These are phyloP conservation scores for Termitomyces titanicus DNA, from an alignment of 768 basidiomycete species.

Conservation along the genomic window DNA sequence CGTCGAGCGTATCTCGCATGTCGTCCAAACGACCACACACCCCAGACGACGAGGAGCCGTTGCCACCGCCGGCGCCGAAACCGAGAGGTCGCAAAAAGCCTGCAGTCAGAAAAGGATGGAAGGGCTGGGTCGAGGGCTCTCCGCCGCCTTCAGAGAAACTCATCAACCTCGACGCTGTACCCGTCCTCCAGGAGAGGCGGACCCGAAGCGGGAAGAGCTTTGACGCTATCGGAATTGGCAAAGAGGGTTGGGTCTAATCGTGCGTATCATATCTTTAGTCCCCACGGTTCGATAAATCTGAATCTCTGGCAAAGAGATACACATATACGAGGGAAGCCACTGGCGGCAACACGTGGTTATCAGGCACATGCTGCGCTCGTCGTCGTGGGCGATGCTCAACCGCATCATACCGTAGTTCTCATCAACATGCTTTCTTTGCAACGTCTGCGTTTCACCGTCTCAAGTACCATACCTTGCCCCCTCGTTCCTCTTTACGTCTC, in stretches of 20 bases:
- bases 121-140: constrained; percentile 88
- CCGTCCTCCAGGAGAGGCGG: constrained; percentile 66
- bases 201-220: constrained; percentile 86
- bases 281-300: constrained; percentile 51
- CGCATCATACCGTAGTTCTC: constrained; percentile 5
- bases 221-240: constrained; percentile 75
- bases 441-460: neutral
- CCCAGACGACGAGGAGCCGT: constrained; percentile 57
- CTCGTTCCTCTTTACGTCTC: neutral
- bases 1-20: constrained; percentile 68
- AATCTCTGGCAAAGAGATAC: constrained; percentile 25
- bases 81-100: constrained; percentile 55
- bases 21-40: constrained; percentile 81
- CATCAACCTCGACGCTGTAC: constrained; percentile 75
- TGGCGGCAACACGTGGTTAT: constrained; percentile 11
- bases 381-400: constrained; percentile 7
- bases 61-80: constrained; percentile 23
- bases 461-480: neutral
- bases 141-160: constrained; percentile 76
- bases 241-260: constrained; percentile 72
- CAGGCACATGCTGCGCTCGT: constrained; percentile 11
- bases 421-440: constrained; percentile 11
- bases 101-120: constrained; percentile 80
- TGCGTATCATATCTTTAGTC: constrained; percentile 33
- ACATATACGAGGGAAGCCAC: constrained; percentile 19